Conservation (phyloP, 2,329 filamentous ascomycete species). For the Diaporthe longicolla region DNA sequence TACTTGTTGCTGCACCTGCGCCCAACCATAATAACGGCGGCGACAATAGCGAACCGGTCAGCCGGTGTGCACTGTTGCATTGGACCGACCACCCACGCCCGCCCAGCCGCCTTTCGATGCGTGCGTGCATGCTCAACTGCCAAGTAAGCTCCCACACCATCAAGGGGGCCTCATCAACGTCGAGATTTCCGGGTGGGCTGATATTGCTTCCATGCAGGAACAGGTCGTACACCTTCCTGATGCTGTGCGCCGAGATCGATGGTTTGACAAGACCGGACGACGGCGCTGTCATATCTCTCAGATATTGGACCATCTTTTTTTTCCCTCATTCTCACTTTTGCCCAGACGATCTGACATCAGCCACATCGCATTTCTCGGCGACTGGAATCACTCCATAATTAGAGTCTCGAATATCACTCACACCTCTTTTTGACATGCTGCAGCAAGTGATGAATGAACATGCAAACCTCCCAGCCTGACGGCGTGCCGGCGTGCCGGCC, state of each 20-base stretch:
- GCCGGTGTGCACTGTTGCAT: conserved; percentile 21
- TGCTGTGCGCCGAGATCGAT: conserved; percentile 30
- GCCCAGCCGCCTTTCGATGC: not conserved
- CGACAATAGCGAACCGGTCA: conserved; percentile 6
- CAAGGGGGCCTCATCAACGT: not conserved
- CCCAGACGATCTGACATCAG: conserved; percentile 15
- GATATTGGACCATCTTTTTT: not conserved
- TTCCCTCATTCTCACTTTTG: not conserved
- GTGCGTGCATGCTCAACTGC: not conserved
- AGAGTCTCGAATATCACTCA: conserved; percentile 28
- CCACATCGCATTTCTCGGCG: conserved; percentile 13
- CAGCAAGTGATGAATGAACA: not conserved
- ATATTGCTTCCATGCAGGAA: conserved; percentile 32
- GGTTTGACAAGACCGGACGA: conserved; percentile 4
- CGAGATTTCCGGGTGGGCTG: conserved; percentile 12
- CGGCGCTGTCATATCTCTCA: conserved; percentile 12
- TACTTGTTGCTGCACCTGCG: not conserved
- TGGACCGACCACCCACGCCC: not conserved
- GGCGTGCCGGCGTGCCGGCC: too few relatives aligned
- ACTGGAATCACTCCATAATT: conserved; percentile 14
- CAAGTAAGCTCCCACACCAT: conserved; percentile 10
- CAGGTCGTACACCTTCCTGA: conserved; percentile 15
- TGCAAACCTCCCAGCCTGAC: not conserved
- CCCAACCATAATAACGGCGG: not conserved
- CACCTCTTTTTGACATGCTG: not conserved